Evolutionary conservation across 495 filamentous ascomycete genomes (phyloP), one percentile per base, ranked within the genome.

Genomic region (Hyaloscypha hepaticicola): DNA sequence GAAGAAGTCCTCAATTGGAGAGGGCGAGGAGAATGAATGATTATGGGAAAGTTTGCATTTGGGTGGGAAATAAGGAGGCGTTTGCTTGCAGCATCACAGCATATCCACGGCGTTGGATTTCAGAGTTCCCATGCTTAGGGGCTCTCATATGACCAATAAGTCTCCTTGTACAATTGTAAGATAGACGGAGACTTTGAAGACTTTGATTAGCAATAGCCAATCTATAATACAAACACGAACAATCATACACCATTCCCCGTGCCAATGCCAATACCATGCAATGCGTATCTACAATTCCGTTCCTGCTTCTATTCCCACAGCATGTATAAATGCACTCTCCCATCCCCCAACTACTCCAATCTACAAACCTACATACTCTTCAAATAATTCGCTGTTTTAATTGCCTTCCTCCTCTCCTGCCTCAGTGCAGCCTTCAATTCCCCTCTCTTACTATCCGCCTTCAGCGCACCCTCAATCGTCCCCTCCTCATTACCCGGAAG

Each of bases 311-410:
- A n/a, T n/a, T n/a, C n/a, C n/a, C n/a, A n/a, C n/a, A n/a, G n/a
- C n/a, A n/a, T n/a, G n/a, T n/a, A n/a, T n/a, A n/a, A n/a, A 28
- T 28, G 16, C 25, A 27, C 33, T 21, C 33, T 26, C 31, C 8
- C 21, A 27, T 7, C n/a, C 12, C 31, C 31, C 31, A 33, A 33
- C 7, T 33, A 6, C 27, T n/a, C 16, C 9, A 14, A 11, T 8
- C 5, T 27, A 0, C 29, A 2, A 29, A 24, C 55, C 55, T 28
- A 69, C 58, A 69, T 64, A 34, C 67, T 60, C 67, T 69, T 69
- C 61, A 99, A 83, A 84, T 95, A 99, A 79, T 99, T 99, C 61
- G 71, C 81, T 79, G 98, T 95, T 81, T 94, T 95, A 70, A 99
- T 97, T 69, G 79, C 82, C 66, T 82, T 87, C 71, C 90, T 85